These are phyloP conservation scores for Osmanthus fragrans DNA, from an alignment of 257 asterid genomes.

Conservation along the genomic window DNA sequence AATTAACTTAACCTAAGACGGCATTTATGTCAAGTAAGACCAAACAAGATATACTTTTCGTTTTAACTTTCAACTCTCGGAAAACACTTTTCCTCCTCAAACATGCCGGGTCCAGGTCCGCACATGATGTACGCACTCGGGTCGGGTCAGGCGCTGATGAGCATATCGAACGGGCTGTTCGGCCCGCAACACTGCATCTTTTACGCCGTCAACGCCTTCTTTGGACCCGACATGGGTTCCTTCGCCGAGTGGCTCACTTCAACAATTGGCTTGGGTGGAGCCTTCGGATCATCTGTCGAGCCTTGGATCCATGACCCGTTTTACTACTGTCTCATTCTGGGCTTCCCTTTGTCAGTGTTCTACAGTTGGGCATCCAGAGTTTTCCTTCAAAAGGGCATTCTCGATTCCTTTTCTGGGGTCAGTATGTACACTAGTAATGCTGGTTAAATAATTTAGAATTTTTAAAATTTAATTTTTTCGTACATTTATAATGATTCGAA, in stretches of 20 bases:
- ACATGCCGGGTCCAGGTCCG: conserved; percentile 97
- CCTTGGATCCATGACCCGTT: conserved; percentile 84
- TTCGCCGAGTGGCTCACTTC: conserved; percentile 85
- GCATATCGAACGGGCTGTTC: conserved; percentile 69
- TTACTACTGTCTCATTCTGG: conserved; percentile 61
- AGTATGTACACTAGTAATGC: conserved; percentile 9
- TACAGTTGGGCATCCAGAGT: conserved; percentile 58
- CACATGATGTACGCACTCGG: conserved; percentile 92
- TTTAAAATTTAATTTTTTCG: not conserved
- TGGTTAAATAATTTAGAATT: not conserved
- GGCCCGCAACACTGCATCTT: conserved; percentile 88
- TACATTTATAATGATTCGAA: not conserved
- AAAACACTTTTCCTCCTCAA: not conserved
- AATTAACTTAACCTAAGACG: no score
- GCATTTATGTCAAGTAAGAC: no score
- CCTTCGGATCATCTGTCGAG: conserved; percentile 65
- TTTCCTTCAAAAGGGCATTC: conserved; percentile 54
- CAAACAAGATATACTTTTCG: not conserved
- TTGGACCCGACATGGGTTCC: conserved; percentile 95
- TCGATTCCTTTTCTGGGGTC: conserved; percentile 84
- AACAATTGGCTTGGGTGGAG: conserved; percentile 58
- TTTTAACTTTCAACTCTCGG: not conserved
- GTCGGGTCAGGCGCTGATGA: conserved; percentile 74
- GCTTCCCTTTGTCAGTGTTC: conserved; percentile 61
- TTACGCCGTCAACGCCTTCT: conserved; percentile 87